These are phyloP conservation scores for Ramaria rubella DNA, from an alignment of 768 basidiomycete genomes.

Conservation along the genomic window DNA sequence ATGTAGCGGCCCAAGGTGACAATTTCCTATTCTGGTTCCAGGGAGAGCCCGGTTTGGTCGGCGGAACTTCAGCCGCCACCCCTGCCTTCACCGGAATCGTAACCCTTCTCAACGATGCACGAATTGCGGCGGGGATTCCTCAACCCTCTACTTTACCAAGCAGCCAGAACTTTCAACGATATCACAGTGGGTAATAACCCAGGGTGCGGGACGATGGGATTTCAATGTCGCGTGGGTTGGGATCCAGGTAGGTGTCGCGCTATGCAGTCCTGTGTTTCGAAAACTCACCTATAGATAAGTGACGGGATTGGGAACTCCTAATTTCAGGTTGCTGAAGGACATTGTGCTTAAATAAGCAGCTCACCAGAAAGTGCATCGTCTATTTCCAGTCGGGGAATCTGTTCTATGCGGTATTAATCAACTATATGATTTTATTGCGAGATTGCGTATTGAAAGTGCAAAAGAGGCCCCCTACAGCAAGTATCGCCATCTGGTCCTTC, in stretches of 20 bases:
- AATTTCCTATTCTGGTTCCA: not conserved
- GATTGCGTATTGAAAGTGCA: too few species aligned
- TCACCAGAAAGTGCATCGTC: too few species aligned
- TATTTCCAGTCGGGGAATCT: too few species aligned
- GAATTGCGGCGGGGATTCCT: slow-evolving; percentile 51
- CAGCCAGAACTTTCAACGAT: slow-evolving; percentile 45
- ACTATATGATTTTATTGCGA: too few species aligned
- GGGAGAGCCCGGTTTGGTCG: not conserved
- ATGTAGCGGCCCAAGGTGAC: not conserved
- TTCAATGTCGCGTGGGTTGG: slow-evolving; percentile 43
- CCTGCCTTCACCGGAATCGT: slow-evolving; percentile 50
- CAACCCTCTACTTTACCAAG: slow-evolving; percentile 55
- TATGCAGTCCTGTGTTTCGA: not conserved
- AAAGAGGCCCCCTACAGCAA: too few species aligned
- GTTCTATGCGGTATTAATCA: too few species aligned
- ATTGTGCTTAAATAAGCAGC: slow-evolving; percentile 27
- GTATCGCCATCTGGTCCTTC: too few species aligned
- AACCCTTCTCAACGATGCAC: slow-evolving; percentile 44
- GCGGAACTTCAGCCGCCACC: not conserved
- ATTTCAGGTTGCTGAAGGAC: slow-evolving; percentile 30
- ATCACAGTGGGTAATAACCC: slow-evolving; percentile 51
- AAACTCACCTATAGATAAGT: not conserved
- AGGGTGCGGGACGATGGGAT: slow-evolving; percentile 58
- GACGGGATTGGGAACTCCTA: slow-evolving; percentile 7
- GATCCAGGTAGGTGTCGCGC: slow-evolving; percentile 40